Evolutionary conservation across 2,329 filamentous ascomycete species (phyloP).

Genomic region (Tolypocladium ovalisporum): DNA sequence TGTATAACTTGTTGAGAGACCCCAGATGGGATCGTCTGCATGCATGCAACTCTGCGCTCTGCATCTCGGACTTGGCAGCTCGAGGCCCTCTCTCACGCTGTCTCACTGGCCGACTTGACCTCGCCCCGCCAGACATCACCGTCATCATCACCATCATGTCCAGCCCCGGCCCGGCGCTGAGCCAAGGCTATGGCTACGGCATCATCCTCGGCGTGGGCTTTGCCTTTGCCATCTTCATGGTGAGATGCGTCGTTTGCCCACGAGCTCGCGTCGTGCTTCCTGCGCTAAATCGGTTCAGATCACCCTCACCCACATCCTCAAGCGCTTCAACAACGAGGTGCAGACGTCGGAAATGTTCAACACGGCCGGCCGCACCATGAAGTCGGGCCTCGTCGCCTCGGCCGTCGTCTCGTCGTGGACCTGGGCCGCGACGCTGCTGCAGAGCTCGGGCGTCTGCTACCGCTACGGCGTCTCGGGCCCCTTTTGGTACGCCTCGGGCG

Average conservation of each 20-base stretch:
- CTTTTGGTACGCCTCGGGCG: constrained; percentile 55
- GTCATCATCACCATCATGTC: no score
- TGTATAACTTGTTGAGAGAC: not conserved
- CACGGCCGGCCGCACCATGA: constrained; percentile 78
- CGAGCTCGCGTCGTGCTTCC: not conserved
- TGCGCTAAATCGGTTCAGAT: constrained; percentile 26
- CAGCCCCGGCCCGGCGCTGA: constrained; percentile 24
- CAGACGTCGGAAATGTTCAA: constrained; percentile 92
- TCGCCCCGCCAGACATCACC: not conserved
- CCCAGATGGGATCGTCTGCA: not conserved
- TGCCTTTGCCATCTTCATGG: constrained; percentile 63
- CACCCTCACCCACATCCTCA: constrained; percentile 58
- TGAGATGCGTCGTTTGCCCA: constrained; percentile 7
- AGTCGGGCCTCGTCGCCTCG: constrained; percentile 76
- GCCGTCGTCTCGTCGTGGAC: constrained; percentile 93
- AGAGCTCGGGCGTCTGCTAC: constrained; percentile 74
- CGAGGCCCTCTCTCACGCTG: not conserved
- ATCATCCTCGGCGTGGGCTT: constrained; percentile 66
- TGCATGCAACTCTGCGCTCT: not conserved
- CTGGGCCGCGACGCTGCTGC: constrained; percentile 76
- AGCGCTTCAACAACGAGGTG: constrained; percentile 52
- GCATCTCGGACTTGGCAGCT: not conserved
- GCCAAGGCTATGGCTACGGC: constrained; percentile 64
- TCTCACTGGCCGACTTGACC: not conserved
- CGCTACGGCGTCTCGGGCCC: constrained; percentile 57